phyloP scores from a whole-genome alignment of 352 stramenopile species.

The Pythium sukuiense region DNA sequence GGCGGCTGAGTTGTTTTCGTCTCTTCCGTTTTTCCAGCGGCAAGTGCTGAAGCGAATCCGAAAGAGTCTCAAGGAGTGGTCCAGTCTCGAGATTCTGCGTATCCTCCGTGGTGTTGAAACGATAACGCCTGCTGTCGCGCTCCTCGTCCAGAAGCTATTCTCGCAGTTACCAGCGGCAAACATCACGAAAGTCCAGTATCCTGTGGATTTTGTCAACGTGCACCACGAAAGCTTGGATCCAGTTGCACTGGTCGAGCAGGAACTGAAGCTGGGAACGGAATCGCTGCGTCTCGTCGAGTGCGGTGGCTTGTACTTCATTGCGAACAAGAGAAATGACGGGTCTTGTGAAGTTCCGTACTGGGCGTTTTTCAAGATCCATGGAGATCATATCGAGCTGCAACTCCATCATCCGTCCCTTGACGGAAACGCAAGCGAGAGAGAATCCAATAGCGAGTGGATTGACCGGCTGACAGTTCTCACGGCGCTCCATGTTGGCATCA shows the following conservation, averaged over 20 bases:
- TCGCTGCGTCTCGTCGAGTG: slow-evolving; percentile 53
- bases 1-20: slow-evolving; percentile 49
- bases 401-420: slow-evolving; percentile 49
- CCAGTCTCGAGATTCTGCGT: slow-evolving; percentile 74
- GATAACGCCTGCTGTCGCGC: slow-evolving; percentile 65
- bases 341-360: slow-evolving; percentile 72
- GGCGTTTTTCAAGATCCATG: slow-evolving; percentile 70
- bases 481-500: slow-evolving; percentile 66
- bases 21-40: slow-evolving; percentile 71
- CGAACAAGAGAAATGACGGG: slow-evolving; percentile 12
- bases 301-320: slow-evolving; percentile 73
- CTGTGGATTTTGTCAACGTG: slow-evolving; percentile 64
- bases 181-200: slow-evolving; percentile 67
- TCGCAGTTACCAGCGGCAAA: slow-evolving; percentile 55
- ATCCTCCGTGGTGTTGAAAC: slow-evolving; percentile 68
- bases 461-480: slow-evolving; percentile 72
- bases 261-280: slow-evolving; percentile 42
- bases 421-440: background rate
- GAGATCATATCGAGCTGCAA: slow-evolving; percentile 49
- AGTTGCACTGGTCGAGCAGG: slow-evolving; percentile 61
- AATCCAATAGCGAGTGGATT: slow-evolving; percentile 18
- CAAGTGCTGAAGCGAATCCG: slow-evolving; percentile 66
- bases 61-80: slow-evolving; percentile 84
- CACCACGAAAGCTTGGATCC: slow-evolving; percentile 63
- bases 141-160: slow-evolving; percentile 75